Percentiles rank a stretch among this genome's conserved stretches.
These are phyloP conservation scores for Camellia oleifera DNA, from an alignment of 179 eudicot species.

Conservation along the genomic window DNA sequence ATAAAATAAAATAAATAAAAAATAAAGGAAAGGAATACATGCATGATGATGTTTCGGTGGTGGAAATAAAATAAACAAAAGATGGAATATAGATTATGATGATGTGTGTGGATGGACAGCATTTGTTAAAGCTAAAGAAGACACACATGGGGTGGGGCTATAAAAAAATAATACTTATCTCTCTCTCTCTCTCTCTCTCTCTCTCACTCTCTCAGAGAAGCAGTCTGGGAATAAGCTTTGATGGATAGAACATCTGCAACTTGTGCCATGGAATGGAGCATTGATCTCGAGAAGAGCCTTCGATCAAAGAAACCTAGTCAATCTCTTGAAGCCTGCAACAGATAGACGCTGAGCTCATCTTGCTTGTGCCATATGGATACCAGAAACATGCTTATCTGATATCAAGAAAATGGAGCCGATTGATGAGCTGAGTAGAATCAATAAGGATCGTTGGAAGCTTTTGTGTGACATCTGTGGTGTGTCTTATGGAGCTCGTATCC, in stretches of 20 bases:
- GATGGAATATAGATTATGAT: no score
- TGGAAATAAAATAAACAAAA: no score
- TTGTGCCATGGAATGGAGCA: conserved; percentile 83
- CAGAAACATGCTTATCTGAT: no score
- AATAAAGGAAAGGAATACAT: no score
- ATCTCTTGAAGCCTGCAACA: conserved; percentile 74
- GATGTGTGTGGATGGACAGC: no score
- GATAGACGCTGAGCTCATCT: conserved; percentile 84
- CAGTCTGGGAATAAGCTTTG: conserved; percentile 8
- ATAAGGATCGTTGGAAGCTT: conserved; percentile 42
- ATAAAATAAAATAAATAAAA: no score
- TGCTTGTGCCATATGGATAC: no score
- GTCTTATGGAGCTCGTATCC: conserved; percentile 96
- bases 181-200: no score
- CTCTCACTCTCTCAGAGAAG: neutral
- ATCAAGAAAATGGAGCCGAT: conserved; percentile 89
- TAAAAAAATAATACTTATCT: no score
- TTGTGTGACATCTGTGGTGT: conserved; percentile 87
- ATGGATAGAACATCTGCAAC: conserved; percentile 78
- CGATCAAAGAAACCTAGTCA: conserved; percentile 67
- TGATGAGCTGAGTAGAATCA: conserved; percentile 73
- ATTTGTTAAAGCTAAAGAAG: no score
- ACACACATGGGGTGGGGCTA: no score
- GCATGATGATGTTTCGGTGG: no score
- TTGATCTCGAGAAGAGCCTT: conserved; percentile 79